phyloP scores from a whole-genome alignment of 345 rosid genomes.

The Hibiscus syriacus region DNA sequence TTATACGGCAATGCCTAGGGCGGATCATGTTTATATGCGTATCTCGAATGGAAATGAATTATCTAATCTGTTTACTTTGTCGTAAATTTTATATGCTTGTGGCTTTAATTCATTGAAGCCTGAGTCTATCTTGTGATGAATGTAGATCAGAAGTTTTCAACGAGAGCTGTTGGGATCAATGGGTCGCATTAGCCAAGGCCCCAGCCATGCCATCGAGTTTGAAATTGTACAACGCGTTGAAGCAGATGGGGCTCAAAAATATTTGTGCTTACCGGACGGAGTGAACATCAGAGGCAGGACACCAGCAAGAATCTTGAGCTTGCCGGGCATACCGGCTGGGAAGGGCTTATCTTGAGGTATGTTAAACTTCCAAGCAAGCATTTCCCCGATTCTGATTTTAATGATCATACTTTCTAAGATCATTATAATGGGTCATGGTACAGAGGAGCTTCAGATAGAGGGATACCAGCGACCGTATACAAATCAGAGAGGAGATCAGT shows the following conservation, averaged over 20 bases:
- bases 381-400: neutral
- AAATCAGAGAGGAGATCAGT: conserved; percentile 68
- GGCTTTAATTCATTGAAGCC: neutral
- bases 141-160: conserved; percentile 45
- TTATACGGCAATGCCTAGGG: neutral
- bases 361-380: neutral
- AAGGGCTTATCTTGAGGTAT: conserved; percentile 65
- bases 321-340: conserved; percentile 60
- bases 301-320: conserved; percentile 43
- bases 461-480: conserved; percentile 44
- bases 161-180: conserved; percentile 34
- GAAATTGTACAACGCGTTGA: conserved; percentile 50
- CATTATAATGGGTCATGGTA: neutral
- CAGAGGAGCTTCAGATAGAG: conserved; percentile 52
- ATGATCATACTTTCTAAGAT: neutral
- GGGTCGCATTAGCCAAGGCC: conserved; percentile 59
- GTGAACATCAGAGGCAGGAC: conserved; percentile 51
- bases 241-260: conserved; percentile 54
- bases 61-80: neutral
- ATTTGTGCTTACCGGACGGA: conserved; percentile 63
- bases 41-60: neutral
- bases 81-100: neutral
- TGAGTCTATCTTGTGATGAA: conserved; percentile 8
- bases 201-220: conserved; percentile 62
- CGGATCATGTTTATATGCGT: neutral